These are phyloP conservation scores for Daphne laureola DNA, from an alignment of 441 rosid genomes.

Conservation along the genomic window DNA sequence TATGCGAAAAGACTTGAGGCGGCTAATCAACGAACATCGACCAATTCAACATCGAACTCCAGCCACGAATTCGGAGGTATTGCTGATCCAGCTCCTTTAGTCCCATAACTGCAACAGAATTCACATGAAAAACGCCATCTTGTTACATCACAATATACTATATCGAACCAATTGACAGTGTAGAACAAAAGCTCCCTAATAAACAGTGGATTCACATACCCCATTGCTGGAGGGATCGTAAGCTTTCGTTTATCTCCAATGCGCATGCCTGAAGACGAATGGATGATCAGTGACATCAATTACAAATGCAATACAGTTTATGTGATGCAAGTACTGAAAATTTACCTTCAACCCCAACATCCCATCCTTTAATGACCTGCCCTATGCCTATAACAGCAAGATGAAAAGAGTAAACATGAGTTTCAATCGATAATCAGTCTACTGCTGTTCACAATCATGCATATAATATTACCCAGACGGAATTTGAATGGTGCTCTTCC, in stretches of 20 bases:
- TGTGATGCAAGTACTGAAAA: not conserved
- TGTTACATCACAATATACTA: too few species aligned
- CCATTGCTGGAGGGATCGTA: constrained; percentile 92
- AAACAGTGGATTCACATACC: constrained; percentile 37
- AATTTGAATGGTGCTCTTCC: constrained; percentile 74
- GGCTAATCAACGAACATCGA: constrained; percentile 36
- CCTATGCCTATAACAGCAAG: constrained; percentile 57
- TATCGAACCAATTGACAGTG: not conserved
- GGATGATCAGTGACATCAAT: constrained; percentile 4
- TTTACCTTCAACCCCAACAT: constrained; percentile 84
- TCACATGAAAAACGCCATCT: not conserved
- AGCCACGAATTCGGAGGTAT: constrained; percentile 96
- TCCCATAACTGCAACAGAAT: constrained; percentile 61
- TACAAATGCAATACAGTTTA: not conserved
- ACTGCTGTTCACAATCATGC: not conserved
- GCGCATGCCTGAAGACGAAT: constrained; percentile 67
- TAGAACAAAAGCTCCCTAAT: not conserved
- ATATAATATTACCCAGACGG: constrained; percentile 60
- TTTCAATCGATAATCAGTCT: not conserved
- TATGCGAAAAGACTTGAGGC: not conserved
- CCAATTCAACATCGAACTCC: constrained; percentile 75
- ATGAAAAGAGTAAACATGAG: constrained; percentile 7
- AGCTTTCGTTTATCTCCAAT: constrained; percentile 90
- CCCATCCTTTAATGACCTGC: constrained; percentile 96
- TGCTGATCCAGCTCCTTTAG: constrained; percentile 45